Conservation (phyloP, 1,284 basidiomycete genomes). For the Ganoderma leucocontextum region DNA sequence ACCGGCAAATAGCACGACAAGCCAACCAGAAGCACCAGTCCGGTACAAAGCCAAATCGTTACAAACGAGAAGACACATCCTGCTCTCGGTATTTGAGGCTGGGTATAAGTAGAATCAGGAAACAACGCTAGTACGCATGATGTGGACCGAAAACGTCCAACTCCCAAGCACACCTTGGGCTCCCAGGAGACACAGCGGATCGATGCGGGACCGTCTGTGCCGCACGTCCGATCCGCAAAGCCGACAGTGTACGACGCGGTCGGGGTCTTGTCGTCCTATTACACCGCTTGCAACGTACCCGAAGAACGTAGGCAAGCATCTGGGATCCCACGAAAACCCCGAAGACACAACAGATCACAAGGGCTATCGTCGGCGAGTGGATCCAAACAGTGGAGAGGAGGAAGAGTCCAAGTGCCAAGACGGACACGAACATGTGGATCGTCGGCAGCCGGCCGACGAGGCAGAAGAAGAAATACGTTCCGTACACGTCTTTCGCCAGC, state of each 20-base stretch:
- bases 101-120: background rate
- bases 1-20: too few species aligned
- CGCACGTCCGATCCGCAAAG: background rate
- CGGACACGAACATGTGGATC: slow-evolving; percentile 61
- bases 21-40: too few species aligned
- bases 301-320: slow-evolving; percentile 61
- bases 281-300: background rate
- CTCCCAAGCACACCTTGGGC: background rate
- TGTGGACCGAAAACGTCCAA: background rate
- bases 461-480: slow-evolving; percentile 69
- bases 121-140: background rate
- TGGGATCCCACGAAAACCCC: slow-evolving; percentile 67
- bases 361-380: slow-evolving; percentile 66
- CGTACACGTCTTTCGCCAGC: slow-evolving; percentile 64
- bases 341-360: slow-evolving; percentile 61
- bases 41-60: background rate
- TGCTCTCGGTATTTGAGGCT: too few species aligned
- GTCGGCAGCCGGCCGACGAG: slow-evolving; percentile 69
- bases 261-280: background rate
- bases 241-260: background rate
- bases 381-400: slow-evolving; percentile 68
- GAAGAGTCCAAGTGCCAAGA: slow-evolving; percentile 63
- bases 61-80: background rate
- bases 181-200: background rate
- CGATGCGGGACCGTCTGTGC: background rate